Conservation (phyloP, 208 protist genomes). For the Borovskyia barvae region DNA sequence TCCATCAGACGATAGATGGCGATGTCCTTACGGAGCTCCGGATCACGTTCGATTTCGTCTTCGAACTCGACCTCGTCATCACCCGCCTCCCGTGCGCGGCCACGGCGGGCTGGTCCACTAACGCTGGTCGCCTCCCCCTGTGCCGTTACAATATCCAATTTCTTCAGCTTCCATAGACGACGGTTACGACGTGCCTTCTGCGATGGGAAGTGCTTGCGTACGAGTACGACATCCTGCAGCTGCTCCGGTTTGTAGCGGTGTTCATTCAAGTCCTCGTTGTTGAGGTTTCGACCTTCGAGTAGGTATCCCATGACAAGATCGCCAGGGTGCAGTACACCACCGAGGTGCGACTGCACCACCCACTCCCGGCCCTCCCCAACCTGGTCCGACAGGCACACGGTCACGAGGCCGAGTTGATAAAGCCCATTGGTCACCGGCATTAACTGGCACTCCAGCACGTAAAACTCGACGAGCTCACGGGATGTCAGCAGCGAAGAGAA, state of each 20-base stretch:
- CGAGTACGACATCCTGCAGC: slow-evolving; percentile 92
- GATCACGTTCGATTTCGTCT: slow-evolving; percentile 85
- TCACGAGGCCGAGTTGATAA: slow-evolving; percentile 91
- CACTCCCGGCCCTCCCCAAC: slow-evolving; percentile 94
- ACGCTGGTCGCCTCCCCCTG: slow-evolving; percentile 43
- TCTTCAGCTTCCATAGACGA: slow-evolving; percentile 82
- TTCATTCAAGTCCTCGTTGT: slow-evolving; percentile 86
- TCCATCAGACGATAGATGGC: slow-evolving; percentile 77
- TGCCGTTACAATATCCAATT: slow-evolving; percentile 63
- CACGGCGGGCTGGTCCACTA: slow-evolving; percentile 11
- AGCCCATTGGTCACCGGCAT: slow-evolving; percentile 79
- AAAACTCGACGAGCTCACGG: slow-evolving; percentile 92
- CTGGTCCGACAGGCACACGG: slow-evolving; percentile 94
- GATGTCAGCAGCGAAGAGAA: slow-evolving; percentile 88
- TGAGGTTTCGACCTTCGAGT: slow-evolving; percentile 87
- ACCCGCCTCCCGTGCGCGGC: slow-evolving; percentile 6
- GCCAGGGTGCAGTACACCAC: slow-evolving; percentile 91
- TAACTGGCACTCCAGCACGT: slow-evolving; percentile 93
- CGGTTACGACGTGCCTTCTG: slow-evolving; percentile 67
- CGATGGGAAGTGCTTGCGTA: slow-evolving; percentile 92
- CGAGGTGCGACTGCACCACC: slow-evolving; percentile 94
- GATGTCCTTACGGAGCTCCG: slow-evolving; percentile 79
- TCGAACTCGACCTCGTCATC: slow-evolving; percentile 82
- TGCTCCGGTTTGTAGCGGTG: slow-evolving; percentile 69
- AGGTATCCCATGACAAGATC: slow-evolving; percentile 95